Percentiles rank a stretch among this genome's conserved stretches.
Evolutionary conservation across 305 asterid species (phyloP).

Genomic region (Fraxinus platypoda): DNA sequence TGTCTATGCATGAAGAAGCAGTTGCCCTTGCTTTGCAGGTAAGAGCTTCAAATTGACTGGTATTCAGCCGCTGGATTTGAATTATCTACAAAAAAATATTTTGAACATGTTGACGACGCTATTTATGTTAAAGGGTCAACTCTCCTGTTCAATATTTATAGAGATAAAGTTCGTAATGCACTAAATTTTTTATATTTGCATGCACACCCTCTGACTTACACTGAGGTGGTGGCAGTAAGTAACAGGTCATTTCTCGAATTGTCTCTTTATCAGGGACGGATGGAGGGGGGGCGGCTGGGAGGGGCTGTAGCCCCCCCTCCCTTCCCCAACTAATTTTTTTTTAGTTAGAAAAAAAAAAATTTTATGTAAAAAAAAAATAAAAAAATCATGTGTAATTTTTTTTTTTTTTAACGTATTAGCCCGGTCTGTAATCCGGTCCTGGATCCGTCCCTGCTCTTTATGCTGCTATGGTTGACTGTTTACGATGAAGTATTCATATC

Average conservation of each 20-base stretch:
- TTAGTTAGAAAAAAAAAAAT: too few species aligned
- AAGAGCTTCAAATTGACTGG: conserved; percentile 21
- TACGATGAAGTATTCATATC: conserved; percentile 7
- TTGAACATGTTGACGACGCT: conserved; percentile 8
- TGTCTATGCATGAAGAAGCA: conserved; percentile 99
- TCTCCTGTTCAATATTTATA: conserved; percentile 14
- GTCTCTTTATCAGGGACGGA: too few species aligned
- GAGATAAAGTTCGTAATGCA: neutral
- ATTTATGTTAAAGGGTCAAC: conserved; percentile 1
- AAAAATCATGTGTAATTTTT: too few species aligned
- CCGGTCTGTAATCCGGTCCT: too few species aligned
- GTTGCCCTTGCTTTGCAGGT: conserved; percentile 97
- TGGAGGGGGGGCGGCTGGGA: too few species aligned
- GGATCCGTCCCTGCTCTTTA: too few species aligned
- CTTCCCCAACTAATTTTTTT: too few species aligned
- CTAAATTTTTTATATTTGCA: neutral
- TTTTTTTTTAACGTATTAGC: too few species aligned
- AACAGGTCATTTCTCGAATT: neutral
- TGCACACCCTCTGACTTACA: neutral
- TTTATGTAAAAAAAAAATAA: too few species aligned
- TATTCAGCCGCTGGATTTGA: conserved; percentile 17
- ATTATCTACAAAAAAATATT: neutral
- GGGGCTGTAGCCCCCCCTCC: too few species aligned
- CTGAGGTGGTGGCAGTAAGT: neutral
- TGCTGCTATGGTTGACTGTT: neutral